These are phyloP conservation scores for Candida nonsorbophila DNA, from an alignment of 805 yeast genomes.

Conservation along the genomic window DNA sequence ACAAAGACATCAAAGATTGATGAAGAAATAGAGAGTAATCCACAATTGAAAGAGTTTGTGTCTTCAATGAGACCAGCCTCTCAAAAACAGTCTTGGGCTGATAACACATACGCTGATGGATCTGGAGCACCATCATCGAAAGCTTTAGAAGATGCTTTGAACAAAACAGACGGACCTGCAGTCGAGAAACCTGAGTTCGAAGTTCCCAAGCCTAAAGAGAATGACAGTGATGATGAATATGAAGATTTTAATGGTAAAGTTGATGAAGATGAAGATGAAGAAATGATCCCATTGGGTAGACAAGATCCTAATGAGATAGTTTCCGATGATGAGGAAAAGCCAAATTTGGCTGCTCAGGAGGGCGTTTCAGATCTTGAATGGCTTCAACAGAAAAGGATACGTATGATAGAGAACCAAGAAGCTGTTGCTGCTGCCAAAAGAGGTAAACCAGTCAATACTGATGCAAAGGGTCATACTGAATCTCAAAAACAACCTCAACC, in stretches of 20 bases:
- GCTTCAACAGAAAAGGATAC: slow-evolving; percentile 69
- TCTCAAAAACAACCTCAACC: slow-evolving; percentile 3
- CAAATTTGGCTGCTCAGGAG: slow-evolving; percentile 64
- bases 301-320: slow-evolving; percentile 18
- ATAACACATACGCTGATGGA: slow-evolving; percentile 48
- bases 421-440: slow-evolving; percentile 6
- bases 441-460: slow-evolving; percentile 5
- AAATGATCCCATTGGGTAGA: slow-evolving; percentile 12
- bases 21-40: slow-evolving; percentile 57
- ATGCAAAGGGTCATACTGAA: slow-evolving; percentile 4
- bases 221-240: slow-evolving; percentile 49
- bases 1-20: slow-evolving; percentile 38
- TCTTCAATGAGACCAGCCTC: slow-evolving; percentile 76
- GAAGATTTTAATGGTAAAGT: slow-evolving; percentile 34
- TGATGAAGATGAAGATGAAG: slow-evolving; percentile 30
- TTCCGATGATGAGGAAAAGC: too few species aligned
- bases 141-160: slow-evolving; percentile 40
- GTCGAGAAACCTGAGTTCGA: slow-evolving; percentile 1
- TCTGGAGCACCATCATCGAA: slow-evolving; percentile 41
- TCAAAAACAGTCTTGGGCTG: slow-evolving; percentile 71
- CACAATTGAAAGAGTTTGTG: slow-evolving; percentile 72
- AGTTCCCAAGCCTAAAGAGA: slow-evolving; percentile 27
- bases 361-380: slow-evolving; percentile 85
- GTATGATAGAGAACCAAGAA: slow-evolving; percentile 45
- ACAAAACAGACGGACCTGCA: slow-evolving; percentile 13